Evolutionary conservation across 768 basidiomycete species (phyloP).

Genomic region (Lactarius trivialis): DNA sequence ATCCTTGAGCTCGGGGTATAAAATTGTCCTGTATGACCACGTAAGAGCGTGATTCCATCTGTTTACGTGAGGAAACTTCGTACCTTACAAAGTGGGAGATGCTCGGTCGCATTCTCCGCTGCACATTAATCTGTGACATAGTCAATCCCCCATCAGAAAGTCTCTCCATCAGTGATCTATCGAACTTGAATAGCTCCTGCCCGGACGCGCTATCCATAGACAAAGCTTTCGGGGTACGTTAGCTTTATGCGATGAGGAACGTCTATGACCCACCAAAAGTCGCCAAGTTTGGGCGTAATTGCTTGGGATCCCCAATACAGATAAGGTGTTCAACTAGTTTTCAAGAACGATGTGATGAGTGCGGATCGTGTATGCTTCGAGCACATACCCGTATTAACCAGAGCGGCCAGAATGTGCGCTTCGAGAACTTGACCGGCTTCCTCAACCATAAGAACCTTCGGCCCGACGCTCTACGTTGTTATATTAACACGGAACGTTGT

Average conservation of each 20-base stretch:
- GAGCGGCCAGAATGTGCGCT: conserved; percentile 59
- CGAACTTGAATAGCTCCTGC: conserved; percentile 51
- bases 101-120: conserved; percentile 67
- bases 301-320: conserved; percentile 70
- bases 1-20: conserved; percentile 58
- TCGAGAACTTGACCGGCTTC: conserved; percentile 82
- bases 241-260: not conserved
- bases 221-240: conserved; percentile 38
- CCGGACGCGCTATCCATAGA: conserved; percentile 64
- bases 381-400: conserved; percentile 40
- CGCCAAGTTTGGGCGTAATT: conserved; percentile 62
- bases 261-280: conserved; percentile 46
- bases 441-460: conserved; percentile 63
- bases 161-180: conserved; percentile 67
- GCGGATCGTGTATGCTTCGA: not conserved
- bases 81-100: conserved; percentile 60
- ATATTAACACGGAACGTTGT: not conserved
- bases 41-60: not conserved
- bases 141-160: conserved; percentile 47
- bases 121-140: conserved; percentile 67
- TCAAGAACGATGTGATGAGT: not conserved
- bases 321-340: conserved; percentile 58
- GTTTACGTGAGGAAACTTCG: not conserved
- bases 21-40: conserved; percentile 37
- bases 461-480: conserved; percentile 43